Evolutionary conservation across 192 early-diverging fungal genomes (phyloP).

Genomic region (Linnemannia zychae): DNA sequence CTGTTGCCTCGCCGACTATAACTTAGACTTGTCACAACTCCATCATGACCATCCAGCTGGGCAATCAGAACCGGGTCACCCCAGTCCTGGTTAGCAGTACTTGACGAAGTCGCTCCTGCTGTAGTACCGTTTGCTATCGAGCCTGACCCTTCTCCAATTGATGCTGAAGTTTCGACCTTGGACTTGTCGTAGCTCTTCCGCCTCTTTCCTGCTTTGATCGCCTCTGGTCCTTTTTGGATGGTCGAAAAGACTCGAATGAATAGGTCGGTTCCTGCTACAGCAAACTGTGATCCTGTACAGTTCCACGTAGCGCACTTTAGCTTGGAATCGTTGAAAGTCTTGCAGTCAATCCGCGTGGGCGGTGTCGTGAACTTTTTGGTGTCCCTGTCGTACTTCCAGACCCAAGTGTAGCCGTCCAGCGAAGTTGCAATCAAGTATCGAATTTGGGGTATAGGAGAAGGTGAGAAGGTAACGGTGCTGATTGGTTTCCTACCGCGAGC

Average conservation of each 20-base stretch:
- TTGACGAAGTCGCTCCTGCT: conserved; percentile 13
- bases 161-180: background rate
- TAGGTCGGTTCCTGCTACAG: conserved; percentile 82
- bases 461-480: conserved; percentile 77
- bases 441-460: conserved; percentile 75
- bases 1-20: conserved; percentile 78
- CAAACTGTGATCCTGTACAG: conserved; percentile 82
- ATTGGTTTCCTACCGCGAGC: conserved; percentile 38
- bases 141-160: conserved; percentile 9
- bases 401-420: conserved; percentile 77
- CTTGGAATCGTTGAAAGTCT: conserved; percentile 44
- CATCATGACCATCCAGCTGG: conserved; percentile 78
- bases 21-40: conserved; percentile 78
- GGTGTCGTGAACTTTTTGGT: conserved; percentile 66
- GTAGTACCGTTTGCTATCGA: background rate
- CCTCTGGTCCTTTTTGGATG: conserved; percentile 61
- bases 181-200: conserved; percentile 31
- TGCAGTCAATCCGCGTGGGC: conserved; percentile 70
- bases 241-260: conserved; percentile 83
- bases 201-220: conserved; percentile 39
- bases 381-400: conserved; percentile 80
- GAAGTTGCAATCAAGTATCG: conserved; percentile 78
- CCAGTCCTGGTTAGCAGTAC: conserved; percentile 26
- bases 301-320: conserved; percentile 78
- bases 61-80: conserved; percentile 64